Base-by-base conservation (phyloP, 306 rosid genomes). In the Abrus pulchellus region DNA sequence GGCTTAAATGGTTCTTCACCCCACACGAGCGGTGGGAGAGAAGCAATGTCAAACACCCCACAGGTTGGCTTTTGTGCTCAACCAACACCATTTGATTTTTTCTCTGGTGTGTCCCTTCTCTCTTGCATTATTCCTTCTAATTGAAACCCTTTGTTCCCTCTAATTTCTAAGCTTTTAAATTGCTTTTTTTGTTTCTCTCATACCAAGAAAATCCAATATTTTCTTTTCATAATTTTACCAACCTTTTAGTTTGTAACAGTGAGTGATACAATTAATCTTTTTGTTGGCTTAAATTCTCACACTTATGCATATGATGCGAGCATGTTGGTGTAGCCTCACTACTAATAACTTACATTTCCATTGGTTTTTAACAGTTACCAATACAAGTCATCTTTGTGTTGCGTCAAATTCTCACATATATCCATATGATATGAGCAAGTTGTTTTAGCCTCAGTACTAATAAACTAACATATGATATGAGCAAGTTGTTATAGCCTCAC, bases 81-180 rank as follows among this genome's bases (percentile, higher is more conserved):
- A 34, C 91, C 86, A 14, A 29, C 86, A 59, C 78, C 90, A 60
- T 81, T 83, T 80, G 88, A 89, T 66, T 85, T 85, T 86, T 80
- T 86, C 76, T 73, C 87, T 63, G 97, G 97, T 93, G 66, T 60
- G 89, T 80, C 50, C 55, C 68, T 45, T 29, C 59, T 40, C 79
- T 62, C 73, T 27, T 48, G 6, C 33, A 44, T 7, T 32, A 11
- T 41, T 38, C 70, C 20, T 48, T 59, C 36, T 40, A 41, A 7
- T 6, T 45, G 11, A 14, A 40, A 63, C 0, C 34, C 32, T 50
- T 47, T 10, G 52, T 32, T 43, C 72, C 41, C 12, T 71, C 52
- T 59, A 48, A 82, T 44, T 6, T 13, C 3, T 32, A 5, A 34
- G 33, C 9, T 2, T 20, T 44, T 14, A 59, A 11, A 29, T 27